Evolutionary conservation across 805 yeast genomes (phyloP), one percentile per base, ranked within the genome.

Genomic region (Wickerhamiella alocasiicola): DNA sequence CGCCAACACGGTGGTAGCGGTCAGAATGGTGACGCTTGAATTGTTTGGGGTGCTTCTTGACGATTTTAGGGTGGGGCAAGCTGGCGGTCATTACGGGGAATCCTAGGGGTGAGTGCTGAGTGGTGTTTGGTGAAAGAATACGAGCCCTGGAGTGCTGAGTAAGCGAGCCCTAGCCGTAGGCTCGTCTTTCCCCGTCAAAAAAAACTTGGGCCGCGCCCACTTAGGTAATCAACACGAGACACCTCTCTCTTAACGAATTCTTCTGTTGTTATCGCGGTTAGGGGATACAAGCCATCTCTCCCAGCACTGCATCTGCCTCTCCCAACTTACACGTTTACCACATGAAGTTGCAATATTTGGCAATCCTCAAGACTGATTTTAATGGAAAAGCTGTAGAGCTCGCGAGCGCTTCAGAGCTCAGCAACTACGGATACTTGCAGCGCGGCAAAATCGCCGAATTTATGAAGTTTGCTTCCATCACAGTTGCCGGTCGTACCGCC

Each of bases 1-100:
- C 96, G 64, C 83, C 73, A 60, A 91, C 95, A 74, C 99, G 87
- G 78, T 78, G 79, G 74, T 85, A 88, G 74, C 95, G 84, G 81
- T 91, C 99, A 70, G 95, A 85, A 78, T 91, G 98, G 71, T 88
- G 97, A 77, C 99, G 85, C 88, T 87, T 93, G 82, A 91, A 91
- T 79, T 81, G 81, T 78, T 84, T 84, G 65, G 85, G 67, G 84
- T 87, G 91, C 85, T 91, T 91, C 88, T 91, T 93, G 70, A 88
- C 96, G 73, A 91, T 91, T 88, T 84, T 87, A 74, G 97, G 96
- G 78, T 84, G 94, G 65, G 94, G 82, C 66, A 83, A 73, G 62
- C 94, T 76, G 72, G 94, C 84, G 76, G 97, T 95, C 97, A 91
- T 80, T 78, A 47, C 49, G 29, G 38, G 19, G 21, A 32, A 13